Percentiles rank a stretch among this genome's conserved stretches.
phyloP scores from a whole-genome alignment of 1,284 basidiomycete genomes.

The Volvariella surrecta region DNA sequence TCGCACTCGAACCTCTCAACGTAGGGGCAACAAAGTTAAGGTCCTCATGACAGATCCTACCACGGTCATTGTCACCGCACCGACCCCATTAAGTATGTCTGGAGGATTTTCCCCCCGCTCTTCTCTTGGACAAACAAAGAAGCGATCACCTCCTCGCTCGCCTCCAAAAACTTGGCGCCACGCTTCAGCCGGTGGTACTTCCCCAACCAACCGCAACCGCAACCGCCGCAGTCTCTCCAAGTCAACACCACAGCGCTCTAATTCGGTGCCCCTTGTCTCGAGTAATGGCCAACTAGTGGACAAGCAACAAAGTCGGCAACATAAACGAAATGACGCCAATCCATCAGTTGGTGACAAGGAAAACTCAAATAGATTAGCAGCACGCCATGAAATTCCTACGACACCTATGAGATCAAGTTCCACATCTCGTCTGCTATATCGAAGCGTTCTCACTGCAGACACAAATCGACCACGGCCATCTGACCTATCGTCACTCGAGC shows the following conservation, averaged over 20 bases:
- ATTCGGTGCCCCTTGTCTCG: not conserved
- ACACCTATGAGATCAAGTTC: constrained; percentile 27
- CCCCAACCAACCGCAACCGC: not conserved
- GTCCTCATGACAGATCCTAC: constrained; percentile 36
- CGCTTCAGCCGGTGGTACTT: not conserved
- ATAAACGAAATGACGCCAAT: not conserved
- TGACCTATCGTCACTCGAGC: constrained; percentile 63
- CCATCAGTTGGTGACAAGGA: constrained; percentile 20
- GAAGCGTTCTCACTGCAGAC: constrained; percentile 25
- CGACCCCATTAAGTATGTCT: constrained; percentile 30
- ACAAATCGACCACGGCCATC: constrained; percentile 37
- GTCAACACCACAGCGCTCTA: not conserved
- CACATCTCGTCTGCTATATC: constrained; percentile 21
- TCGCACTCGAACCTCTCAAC: not conserved
- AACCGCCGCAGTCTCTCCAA: not conserved
- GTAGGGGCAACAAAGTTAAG: constrained; percentile 18
- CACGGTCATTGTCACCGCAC: constrained; percentile 39
- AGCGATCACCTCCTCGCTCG: constrained; percentile 1
- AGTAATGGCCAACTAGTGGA: not conserved
- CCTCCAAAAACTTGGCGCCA: not conserved
- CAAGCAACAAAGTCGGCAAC: not conserved
- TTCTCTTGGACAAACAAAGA: constrained; percentile 8
- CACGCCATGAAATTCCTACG: constrained; percentile 21
- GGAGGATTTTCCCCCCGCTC: constrained; percentile 15
- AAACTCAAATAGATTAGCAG: constrained; percentile 21